A percentile compares a stretch with the other conserved stretches of the same genome.
Conservation (phyloP, 1,139 yeast genomes). For the Protomyces pachydermus region DNA sequence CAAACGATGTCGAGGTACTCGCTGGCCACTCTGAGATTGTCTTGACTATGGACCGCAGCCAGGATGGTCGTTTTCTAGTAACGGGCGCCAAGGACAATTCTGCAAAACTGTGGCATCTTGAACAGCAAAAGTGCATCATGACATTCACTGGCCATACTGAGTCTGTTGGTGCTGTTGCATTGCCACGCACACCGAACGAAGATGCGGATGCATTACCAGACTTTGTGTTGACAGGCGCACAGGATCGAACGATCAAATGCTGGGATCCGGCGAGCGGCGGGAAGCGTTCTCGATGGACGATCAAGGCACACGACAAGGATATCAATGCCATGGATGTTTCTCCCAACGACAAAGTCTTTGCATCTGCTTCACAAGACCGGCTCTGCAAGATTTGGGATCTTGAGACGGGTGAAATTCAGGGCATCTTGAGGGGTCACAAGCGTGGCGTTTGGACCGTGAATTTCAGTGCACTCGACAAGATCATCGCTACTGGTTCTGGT, state of each 20-base stretch:
- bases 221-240: slow-evolving; percentile 77
- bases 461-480: slow-evolving; percentile 73
- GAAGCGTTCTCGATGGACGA: slow-evolving; percentile 66
- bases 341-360: slow-evolving; percentile 81
- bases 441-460: slow-evolving; percentile 91
- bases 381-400: slow-evolving; percentile 84
- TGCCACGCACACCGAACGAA: slow-evolving; percentile 56
- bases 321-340: slow-evolving; percentile 82
- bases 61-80: slow-evolving; percentile 81
- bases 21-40: slow-evolving; percentile 85
- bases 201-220: slow-evolving; percentile 49
- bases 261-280: slow-evolving; percentile 52
- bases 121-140: slow-evolving; percentile 46
- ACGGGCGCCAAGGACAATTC: slow-evolving; percentile 90
- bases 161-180: slow-evolving; percentile 73
- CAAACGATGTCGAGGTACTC: slow-evolving; percentile 58
- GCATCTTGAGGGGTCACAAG: slow-evolving; percentile 80
- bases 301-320: slow-evolving; percentile 95
- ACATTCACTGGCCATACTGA: slow-evolving; percentile 81
- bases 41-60: slow-evolving; percentile 69
- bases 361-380: slow-evolving; percentile 94
- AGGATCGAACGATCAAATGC: slow-evolving; percentile 82
- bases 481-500: slow-evolving; percentile 73
- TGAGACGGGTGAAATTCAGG: slow-evolving; percentile 75
- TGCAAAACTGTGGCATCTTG: slow-evolving; percentile 66